Percentiles rank a stretch among this genome's conserved stretches.
Evolutionary conservation across 208 protist species (phyloP).

Genomic region (Wallacemonas rigidus): DNA sequence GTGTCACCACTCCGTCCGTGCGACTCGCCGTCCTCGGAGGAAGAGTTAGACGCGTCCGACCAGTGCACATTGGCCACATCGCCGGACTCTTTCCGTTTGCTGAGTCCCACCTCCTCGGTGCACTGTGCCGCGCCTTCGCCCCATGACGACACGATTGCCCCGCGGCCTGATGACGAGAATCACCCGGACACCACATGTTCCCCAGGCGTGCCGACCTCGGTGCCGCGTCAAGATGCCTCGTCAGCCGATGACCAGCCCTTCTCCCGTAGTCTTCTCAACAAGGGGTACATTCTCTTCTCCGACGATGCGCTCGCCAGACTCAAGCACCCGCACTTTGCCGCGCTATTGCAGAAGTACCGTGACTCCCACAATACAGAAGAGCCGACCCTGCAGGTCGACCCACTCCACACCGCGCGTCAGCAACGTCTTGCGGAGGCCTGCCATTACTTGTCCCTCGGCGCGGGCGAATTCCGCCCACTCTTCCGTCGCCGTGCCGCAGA

Average conservation of each 20-base stretch:
- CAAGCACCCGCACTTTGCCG: slow-evolving; percentile 18
- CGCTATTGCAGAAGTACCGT: slow-evolving; percentile 21
- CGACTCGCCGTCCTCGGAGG: background rate
- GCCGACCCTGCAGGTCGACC: background rate
- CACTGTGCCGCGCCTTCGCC: background rate
- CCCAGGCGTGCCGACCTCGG: too few species aligned
- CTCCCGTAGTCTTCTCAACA: slow-evolving; percentile 19
- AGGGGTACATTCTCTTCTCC: slow-evolving; percentile 31
- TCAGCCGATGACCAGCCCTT: background rate
- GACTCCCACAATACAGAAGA: background rate
- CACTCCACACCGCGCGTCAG: slow-evolving; percentile 4
- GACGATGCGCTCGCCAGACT: slow-evolving; percentile 24
- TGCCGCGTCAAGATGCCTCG: background rate
- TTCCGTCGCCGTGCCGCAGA: slow-evolving; percentile 25
- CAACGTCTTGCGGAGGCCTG: slow-evolving; percentile 22
- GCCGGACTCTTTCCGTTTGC: background rate
- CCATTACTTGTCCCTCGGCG: slow-evolving; percentile 21
- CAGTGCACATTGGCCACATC: background rate
- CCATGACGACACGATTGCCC: background rate
- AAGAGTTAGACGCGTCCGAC: background rate
- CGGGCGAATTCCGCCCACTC: slow-evolving; percentile 25
- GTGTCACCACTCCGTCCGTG: background rate
- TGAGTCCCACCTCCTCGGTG: background rate
- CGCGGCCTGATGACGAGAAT: background rate
- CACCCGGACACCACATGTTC: background rate